A percentile compares a stretch with the other conserved stretches of the same genome.
Evolutionary conservation across 176 grass and related monocot species (phyloP).

Genomic region (Elaeis guineensis): DNA sequence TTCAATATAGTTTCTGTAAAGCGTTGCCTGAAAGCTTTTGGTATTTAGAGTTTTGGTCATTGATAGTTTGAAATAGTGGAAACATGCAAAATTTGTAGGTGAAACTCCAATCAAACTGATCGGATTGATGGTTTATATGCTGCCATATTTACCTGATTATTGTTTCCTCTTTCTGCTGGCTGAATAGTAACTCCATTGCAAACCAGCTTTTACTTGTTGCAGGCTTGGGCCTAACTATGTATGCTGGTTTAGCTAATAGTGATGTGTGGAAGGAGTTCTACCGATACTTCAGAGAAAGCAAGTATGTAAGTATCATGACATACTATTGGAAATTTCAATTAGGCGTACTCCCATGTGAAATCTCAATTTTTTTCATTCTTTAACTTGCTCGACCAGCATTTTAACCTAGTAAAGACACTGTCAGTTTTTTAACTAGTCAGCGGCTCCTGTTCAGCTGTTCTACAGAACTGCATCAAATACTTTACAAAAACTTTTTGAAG

Average conservation of each 20-base stretch:
- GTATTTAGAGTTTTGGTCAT: too few relatives aligned
- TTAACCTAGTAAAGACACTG: neutral
- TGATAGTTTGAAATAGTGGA: too few relatives aligned
- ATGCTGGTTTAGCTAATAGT: conserved; percentile 56
- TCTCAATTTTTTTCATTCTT: conserved; percentile 5
- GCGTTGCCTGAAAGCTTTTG: too few relatives aligned
- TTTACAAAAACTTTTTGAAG: too few relatives aligned
- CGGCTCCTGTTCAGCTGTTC: too few relatives aligned
- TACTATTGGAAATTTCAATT: neutral
- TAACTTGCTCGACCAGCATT: neutral
- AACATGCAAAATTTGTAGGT: too few relatives aligned
- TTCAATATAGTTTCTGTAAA: too few relatives aligned
- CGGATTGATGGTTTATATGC: too few relatives aligned
- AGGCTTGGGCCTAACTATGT: conserved; percentile 67
- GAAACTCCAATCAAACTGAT: too few relatives aligned
- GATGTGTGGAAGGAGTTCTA: conserved; percentile 76
- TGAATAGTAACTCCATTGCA: conserved; percentile 18
- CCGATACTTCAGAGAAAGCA: conserved; percentile 80
- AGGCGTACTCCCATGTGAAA: neutral
- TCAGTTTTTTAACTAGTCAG: too few relatives aligned
- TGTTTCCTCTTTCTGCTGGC: neutral
- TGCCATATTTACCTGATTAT: too few relatives aligned
- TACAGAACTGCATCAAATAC: too few relatives aligned
- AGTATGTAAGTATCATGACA: conserved; percentile 49
- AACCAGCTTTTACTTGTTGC: conserved; percentile 56